A percentile compares a stretch with the other conserved stretches of the same genome.
These are phyloP conservation scores for Capsella rubella DNA, from an alignment of 441 rosid species.

Conservation along the genomic window DNA sequence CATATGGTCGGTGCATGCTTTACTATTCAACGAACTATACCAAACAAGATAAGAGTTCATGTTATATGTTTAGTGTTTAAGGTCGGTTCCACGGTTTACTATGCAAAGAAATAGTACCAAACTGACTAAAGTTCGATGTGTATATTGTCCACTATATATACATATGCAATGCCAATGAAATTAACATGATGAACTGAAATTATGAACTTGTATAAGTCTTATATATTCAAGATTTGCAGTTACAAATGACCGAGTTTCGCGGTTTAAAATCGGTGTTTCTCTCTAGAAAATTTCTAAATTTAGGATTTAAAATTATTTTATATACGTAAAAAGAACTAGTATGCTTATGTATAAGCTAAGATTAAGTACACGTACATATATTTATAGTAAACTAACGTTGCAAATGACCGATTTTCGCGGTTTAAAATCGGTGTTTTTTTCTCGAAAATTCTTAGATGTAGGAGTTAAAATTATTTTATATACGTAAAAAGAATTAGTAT, in stretches of 20 bases:
- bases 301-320: too few relatives aligned
- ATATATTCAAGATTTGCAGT: too few relatives aligned
- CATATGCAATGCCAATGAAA: background rate
- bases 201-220: background rate
- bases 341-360: too few relatives aligned
- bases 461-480: too few relatives aligned
- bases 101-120: background rate
- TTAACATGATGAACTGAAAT: background rate
- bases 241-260: too few relatives aligned
- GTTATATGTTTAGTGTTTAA: slow-evolving; percentile 7
- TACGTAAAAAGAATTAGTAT: too few relatives aligned
- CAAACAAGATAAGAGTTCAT: slow-evolving; percentile 16
- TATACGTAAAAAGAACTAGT: too few relatives aligned
- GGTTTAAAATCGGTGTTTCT: too few relatives aligned
- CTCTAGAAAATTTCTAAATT: too few relatives aligned
- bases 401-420: too few relatives aligned
- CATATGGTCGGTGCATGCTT: slow-evolving; percentile 39
- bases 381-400: background rate
- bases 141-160: background rate
- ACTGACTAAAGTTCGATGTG: background rate
- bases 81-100: slow-evolving; percentile 31
- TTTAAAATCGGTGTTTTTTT: too few relatives aligned
- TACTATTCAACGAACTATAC: slow-evolving; percentile 8
- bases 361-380: background rate
- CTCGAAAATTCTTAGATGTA: too few relatives aligned